These are phyloP conservation scores for Vanrija sp. DNA, from an alignment of 1,284 basidiomycete species.

Conservation along the genomic window DNA sequence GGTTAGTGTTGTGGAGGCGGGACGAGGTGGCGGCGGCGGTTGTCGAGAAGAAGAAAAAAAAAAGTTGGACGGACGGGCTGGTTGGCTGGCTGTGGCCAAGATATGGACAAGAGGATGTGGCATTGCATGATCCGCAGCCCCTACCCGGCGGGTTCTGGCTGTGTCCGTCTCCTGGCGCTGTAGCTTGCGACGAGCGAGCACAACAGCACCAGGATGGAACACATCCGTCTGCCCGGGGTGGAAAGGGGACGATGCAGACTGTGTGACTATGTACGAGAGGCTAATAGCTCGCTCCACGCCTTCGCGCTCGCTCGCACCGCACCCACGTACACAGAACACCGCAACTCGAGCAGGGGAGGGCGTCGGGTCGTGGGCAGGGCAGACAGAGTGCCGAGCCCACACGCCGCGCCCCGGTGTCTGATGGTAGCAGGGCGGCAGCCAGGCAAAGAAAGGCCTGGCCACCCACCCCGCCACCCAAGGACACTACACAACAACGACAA, in stretches of 20 bases:
- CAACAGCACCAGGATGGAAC: background rate
- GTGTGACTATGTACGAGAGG: slow-evolving; percentile 27
- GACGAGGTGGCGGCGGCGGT: background rate
- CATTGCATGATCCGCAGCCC: slow-evolving; percentile 3
- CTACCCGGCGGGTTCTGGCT: background rate
- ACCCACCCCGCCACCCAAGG: background rate
- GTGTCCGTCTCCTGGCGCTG: background rate
- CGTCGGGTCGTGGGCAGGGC: too few species aligned
- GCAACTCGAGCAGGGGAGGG: slow-evolving; percentile 1
- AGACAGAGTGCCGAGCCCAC: background rate
- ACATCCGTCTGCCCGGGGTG: background rate
- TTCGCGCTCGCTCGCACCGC: slow-evolving; percentile 27
- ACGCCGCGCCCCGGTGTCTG: background rate
- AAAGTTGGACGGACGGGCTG: background rate
- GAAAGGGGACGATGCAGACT: background rate
- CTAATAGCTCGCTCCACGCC: slow-evolving; percentile 26
- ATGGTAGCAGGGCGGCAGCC: background rate
- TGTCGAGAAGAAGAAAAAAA: background rate
- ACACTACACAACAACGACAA: slow-evolving; percentile 12
- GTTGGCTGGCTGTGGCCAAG: too few species aligned
- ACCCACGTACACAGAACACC: slow-evolving; percentile 33
- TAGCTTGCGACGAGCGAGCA: background rate
- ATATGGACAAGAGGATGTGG: background rate
- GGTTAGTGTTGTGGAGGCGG: slow-evolving; percentile 7
- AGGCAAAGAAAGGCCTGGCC: too few species aligned